Evolutionary conservation across 805 yeast species (phyloP), one percentile per base, ranked within the genome.

Genomic region (Lipomyces kockii): DNA sequence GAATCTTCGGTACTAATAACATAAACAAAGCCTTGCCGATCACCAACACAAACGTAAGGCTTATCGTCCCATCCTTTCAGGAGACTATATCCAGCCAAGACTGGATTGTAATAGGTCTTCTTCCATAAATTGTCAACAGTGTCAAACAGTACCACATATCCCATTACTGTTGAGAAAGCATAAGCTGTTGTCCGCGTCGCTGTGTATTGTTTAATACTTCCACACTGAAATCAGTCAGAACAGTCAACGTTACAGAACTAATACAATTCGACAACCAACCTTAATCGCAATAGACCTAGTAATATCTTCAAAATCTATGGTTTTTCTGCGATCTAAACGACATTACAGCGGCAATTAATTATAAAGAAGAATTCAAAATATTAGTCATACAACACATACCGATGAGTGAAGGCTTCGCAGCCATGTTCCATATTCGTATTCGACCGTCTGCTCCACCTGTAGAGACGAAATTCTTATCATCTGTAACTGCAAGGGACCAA

Each of bases 381-480:
- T 4, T n/a, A n/a, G 5, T 7, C 29, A 0, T 7, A 37, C 20
- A 8, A 11, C 14, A 60, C 63, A 29, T 34, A 64, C 67, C 61
- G 2, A 64, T 55, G n/a, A 60, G 55, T 22, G 32, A n/a, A 2
- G 61, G 61, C 25, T 52, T 29, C 34, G 56, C 61, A 12, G 60
- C 43, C 8, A 49, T 27, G 32, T 63, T 89, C 74, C 88, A 86
- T 4, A 90, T 71, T 70, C 90, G 83, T 1, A 93, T 78, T 72
- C 90, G 85, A 0, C 98, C 98, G 78, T 95, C 99, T 52, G 97
- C 96, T 49, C 99, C 99, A 54, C 97, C 95, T 12, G 97, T 90
- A 1, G 87, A 92, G 7, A 89, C 87, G 2, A 88, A 72, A 25
- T 79, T 74, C 0, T 76, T 73, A 39, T 81, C 82, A 0, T 86